These are phyloP conservation scores for Hanseniaspora lindneri DNA, from an alignment of 805 yeast species.

Conservation along the genomic window DNA sequence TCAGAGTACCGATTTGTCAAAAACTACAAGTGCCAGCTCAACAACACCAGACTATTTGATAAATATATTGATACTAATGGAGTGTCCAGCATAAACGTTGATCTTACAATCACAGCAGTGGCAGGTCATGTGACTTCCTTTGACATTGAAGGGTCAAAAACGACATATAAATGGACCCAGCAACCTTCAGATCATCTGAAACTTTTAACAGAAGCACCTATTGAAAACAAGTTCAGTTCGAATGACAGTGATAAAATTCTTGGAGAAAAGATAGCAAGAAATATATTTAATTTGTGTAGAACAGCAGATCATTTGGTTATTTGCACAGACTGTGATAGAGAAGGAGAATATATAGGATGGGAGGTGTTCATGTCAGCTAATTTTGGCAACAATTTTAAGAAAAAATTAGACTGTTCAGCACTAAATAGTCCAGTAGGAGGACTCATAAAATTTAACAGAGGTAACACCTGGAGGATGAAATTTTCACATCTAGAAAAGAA, in stretches of 20 bases:
- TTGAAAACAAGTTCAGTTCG: constrained; percentile 52
- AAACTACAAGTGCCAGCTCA: constrained; percentile 66
- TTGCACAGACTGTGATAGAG: constrained; percentile 98
- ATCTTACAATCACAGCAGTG: constrained; percentile 82
- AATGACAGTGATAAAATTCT: constrained; percentile 41
- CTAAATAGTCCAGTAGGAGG: background rate
- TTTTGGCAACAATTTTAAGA: constrained; percentile 30
- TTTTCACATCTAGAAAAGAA: constrained; percentile 75
- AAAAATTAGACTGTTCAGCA: background rate
- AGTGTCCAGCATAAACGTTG: constrained; percentile 44
- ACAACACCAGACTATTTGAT: constrained; percentile 27
- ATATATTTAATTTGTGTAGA: constrained; percentile 56
- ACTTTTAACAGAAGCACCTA: constrained; percentile 32
- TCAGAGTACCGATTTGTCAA: constrained; percentile 51
- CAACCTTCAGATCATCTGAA: constrained; percentile 20
- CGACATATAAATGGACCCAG: constrained; percentile 31
- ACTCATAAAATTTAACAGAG: constrained; percentile 35
- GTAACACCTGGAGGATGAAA: constrained; percentile 56
- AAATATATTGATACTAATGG: constrained; percentile 34
- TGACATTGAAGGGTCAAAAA: constrained; percentile 29
- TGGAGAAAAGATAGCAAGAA: constrained; percentile 42
- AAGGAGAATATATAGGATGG: constrained; percentile 86
- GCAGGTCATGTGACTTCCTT: constrained; percentile 67
- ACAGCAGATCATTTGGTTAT: constrained; percentile 58
- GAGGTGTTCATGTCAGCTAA: constrained; percentile 66